phyloP scores from a whole-genome alignment of 495 filamentous ascomycete species.

The Penicillium cinerascens region DNA sequence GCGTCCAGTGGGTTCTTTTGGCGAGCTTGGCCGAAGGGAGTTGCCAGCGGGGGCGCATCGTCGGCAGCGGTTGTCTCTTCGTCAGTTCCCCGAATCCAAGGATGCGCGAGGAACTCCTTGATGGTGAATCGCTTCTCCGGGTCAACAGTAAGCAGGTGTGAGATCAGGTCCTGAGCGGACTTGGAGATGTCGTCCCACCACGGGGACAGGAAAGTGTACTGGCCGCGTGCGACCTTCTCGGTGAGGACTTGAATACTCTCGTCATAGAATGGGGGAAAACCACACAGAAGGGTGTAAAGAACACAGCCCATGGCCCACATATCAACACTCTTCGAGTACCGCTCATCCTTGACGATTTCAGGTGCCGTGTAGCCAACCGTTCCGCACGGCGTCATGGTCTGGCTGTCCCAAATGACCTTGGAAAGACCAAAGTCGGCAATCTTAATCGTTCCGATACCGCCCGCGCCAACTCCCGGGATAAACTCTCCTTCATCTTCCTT shows the following conservation, averaged over 20 bases:
- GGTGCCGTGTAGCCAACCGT: constrained; percentile 99
- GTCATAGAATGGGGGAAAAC: constrained; percentile 98
- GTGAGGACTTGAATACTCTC: constrained; percentile 96
- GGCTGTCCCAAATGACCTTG: constrained; percentile 96
- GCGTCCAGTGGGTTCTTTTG: constrained; percentile 44
- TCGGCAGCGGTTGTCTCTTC: constrained; percentile 70
- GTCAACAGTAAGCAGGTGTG: constrained; percentile 88
- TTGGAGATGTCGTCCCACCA: constrained; percentile 99
- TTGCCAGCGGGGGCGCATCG: constrained; percentile 75
- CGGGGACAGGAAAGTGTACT: constrained; percentile 96
- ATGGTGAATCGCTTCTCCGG: constrained; percentile 89
- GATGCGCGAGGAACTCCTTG: constrained; percentile 81
- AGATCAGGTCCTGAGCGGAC: constrained; percentile 88
- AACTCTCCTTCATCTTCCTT: constrained; percentile 98
- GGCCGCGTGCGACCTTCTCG: constrained; percentile 93
- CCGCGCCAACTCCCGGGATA: constrained; percentile 74
- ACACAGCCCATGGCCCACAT: constrained; percentile 99
- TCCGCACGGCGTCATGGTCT: constrained; percentile 99
- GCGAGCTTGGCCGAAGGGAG: constrained; percentile 51
- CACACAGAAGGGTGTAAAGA: constrained; percentile 92
- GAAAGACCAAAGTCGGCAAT: constrained; percentile 97
- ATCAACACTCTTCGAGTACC: constrained; percentile 97
- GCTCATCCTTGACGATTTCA: constrained; percentile 97
- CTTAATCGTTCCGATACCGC: constrained; percentile 93
- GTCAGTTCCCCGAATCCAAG: constrained; percentile 80